Conservation (phyloP, 176 grass and related monocot species). For the Poa pratensis region DNA sequence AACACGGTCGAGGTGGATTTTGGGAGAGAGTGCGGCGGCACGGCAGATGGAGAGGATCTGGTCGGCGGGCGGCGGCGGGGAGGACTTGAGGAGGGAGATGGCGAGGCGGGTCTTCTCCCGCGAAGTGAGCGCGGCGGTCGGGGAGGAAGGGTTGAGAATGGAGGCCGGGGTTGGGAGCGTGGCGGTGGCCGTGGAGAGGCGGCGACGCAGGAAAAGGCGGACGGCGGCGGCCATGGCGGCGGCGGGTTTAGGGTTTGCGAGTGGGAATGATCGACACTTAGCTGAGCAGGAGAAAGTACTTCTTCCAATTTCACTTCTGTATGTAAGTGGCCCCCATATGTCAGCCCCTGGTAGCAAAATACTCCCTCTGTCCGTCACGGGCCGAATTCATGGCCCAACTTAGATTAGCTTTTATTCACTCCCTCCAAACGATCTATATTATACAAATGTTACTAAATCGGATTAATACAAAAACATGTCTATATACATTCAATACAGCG, state of each 20-base stretch:
- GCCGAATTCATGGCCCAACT: neutral
- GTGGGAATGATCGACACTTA: neutral
- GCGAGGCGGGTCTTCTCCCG: slow-evolving; percentile 75
- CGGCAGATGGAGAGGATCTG: slow-evolving; percentile 88
- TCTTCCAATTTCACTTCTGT: neutral
- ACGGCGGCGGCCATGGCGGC: slow-evolving; percentile 60
- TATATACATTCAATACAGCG: too few relatives aligned
- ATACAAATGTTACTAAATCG: too few relatives aligned
- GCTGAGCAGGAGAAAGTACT: neutral
- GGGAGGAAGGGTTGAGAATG: slow-evolving; percentile 70
- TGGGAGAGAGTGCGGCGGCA: slow-evolving; percentile 67
- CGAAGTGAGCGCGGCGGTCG: slow-evolving; percentile 55
- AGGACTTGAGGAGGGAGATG: slow-evolving; percentile 76
- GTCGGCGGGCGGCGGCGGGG: slow-evolving; percentile 58
- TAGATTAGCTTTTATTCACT: too few relatives aligned
- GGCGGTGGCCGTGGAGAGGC: slow-evolving; percentile 38
- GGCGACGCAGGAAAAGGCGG: slow-evolving; percentile 51
- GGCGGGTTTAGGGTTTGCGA: slow-evolving; percentile 47
- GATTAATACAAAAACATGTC: too few relatives aligned
- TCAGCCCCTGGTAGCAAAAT: neutral
- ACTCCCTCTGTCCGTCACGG: neutral
- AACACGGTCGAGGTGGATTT: slow-evolving; percentile 59
- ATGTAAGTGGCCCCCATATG: too few relatives aligned
- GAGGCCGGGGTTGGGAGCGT: slow-evolving; percentile 50
- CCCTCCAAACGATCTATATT: too few relatives aligned